Percentiles rank a stretch among this genome's conserved stretches.
Evolutionary conservation across 257 asterid species (phyloP).

Genomic region (Solanum rostratum): DNA sequence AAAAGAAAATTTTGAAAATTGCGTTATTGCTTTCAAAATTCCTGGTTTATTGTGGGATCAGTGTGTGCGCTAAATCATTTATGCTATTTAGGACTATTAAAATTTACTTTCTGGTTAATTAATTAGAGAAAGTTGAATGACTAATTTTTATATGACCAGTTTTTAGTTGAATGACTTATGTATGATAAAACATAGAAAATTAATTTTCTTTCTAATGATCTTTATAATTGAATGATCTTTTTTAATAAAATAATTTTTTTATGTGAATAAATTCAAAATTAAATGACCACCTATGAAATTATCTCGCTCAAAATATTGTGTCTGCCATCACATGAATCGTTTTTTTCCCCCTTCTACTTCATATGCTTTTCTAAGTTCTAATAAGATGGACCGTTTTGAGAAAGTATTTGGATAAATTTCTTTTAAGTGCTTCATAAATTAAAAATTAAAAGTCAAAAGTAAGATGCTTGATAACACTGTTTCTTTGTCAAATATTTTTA

Average conservation of each 20-base stretch:
- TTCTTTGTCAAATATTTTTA: too few species aligned
- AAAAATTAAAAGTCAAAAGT: too few species aligned
- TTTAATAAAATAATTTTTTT: too few species aligned
- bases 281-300: too few species aligned
- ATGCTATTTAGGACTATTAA: background rate
- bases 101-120: background rate
- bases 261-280: too few species aligned
- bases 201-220: too few species aligned
- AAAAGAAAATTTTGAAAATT: background rate
- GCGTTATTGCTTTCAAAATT: background rate
- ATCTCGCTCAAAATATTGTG: background rate
- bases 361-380: background rate
- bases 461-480: too few species aligned
- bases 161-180: too few species aligned
- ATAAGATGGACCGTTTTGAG: background rate
- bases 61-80: background rate
- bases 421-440: too few species aligned
- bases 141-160: background rate
- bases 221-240: too few species aligned
- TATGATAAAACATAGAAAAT: too few species aligned
- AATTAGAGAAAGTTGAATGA: background rate
- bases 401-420: too few species aligned
- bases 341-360: background rate
- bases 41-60: background rate
- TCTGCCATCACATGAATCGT: background rate